Evolutionary conservation across 768 basidiomycete genomes (phyloP).

Genomic region (Tricholoma hemisulphureum): DNA sequence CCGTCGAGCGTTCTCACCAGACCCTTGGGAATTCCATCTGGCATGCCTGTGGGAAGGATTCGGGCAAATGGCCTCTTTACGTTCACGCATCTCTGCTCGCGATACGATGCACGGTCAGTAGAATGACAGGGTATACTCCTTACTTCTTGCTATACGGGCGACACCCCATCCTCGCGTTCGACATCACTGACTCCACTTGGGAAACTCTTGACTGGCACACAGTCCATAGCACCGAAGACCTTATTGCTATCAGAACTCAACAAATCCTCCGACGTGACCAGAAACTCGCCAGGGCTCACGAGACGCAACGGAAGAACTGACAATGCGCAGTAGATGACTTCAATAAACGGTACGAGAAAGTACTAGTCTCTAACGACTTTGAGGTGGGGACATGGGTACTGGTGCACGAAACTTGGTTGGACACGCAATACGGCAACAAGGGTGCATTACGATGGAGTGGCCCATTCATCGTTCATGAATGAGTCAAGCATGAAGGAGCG

Average conservation of each 20-base stretch:
- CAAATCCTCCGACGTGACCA: no score
- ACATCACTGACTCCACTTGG: slow-evolving; percentile 30
- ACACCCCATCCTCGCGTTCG: no score
- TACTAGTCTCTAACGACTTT: slow-evolving; percentile 18
- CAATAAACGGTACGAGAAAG: slow-evolving; percentile 12
- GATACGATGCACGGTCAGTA: slow-evolving; percentile 19
- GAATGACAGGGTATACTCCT: slow-evolving; percentile 32
- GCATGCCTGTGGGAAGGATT: slow-evolving; percentile 12
- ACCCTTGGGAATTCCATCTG: slow-evolving; percentile 21
- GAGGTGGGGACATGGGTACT: slow-evolving; percentile 29
- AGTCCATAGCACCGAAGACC: slow-evolving; percentile 21
- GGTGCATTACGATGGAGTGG: no score
- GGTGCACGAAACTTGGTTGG: slow-evolving; percentile 29
- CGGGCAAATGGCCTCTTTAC: slow-evolving; percentile 23
- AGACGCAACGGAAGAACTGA: slow-evolving; percentile 8
- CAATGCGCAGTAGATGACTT: slow-evolving; percentile 22
- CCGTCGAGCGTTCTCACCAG: slow-evolving; percentile 28
- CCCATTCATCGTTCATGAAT: no score
- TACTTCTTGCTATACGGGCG: no score
- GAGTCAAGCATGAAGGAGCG: not conserved
- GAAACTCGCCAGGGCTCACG: slow-evolving; percentile 11
- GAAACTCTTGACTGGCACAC: no score
- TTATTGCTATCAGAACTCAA: slow-evolving; percentile 21
- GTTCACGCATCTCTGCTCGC: slow-evolving; percentile 24
- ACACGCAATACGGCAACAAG: slow-evolving; percentile 28